Conservation (phyloP, 2,329 filamentous ascomycete genomes). For the Alternaria triticina region DNA sequence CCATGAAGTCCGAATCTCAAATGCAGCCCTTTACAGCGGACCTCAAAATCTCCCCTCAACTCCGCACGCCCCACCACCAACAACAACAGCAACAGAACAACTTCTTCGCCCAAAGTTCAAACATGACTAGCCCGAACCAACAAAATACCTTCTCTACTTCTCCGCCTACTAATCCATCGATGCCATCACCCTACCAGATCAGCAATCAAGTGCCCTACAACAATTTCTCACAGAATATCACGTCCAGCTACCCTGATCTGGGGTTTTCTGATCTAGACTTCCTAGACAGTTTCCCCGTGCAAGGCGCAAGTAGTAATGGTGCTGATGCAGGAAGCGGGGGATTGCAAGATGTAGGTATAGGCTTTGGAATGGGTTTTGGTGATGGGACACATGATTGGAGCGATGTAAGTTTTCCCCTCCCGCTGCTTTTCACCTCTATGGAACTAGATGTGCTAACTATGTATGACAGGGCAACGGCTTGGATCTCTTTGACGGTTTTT, state of each 20-base stretch:
- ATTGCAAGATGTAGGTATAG: constrained; percentile 67
- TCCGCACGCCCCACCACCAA: constrained; percentile 30
- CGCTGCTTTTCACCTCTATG: not conserved
- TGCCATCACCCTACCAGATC: constrained; percentile 38
- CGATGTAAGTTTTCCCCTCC: constrained; percentile 36
- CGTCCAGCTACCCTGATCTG: constrained; percentile 39
- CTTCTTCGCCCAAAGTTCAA: constrained; percentile 15
- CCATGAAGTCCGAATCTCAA: constrained; percentile 33
- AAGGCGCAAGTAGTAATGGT: constrained; percentile 20
- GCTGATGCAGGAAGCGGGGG: constrained; percentile 46
- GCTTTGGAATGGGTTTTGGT: constrained; percentile 55
- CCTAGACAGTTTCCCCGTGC: constrained; percentile 57
- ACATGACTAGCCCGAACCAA: constrained; percentile 25
- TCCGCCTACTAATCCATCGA: constrained; percentile 2
- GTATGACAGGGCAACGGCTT: constrained; percentile 39
- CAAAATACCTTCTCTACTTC: constrained; percentile 15
- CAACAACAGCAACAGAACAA: constrained; percentile 11
- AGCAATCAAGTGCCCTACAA: constrained; percentile 38
- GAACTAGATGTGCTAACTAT: not conserved
- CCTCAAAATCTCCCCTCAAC: constrained; percentile 45
- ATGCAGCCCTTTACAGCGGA: constrained; percentile 33
- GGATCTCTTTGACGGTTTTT: constrained; percentile 70
- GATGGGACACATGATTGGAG: constrained; percentile 65
- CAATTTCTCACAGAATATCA: constrained; percentile 36
- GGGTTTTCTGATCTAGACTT: constrained; percentile 61